phyloP scores from a whole-genome alignment of 768 basidiomycete species.

The Suillus clintonianus region DNA sequence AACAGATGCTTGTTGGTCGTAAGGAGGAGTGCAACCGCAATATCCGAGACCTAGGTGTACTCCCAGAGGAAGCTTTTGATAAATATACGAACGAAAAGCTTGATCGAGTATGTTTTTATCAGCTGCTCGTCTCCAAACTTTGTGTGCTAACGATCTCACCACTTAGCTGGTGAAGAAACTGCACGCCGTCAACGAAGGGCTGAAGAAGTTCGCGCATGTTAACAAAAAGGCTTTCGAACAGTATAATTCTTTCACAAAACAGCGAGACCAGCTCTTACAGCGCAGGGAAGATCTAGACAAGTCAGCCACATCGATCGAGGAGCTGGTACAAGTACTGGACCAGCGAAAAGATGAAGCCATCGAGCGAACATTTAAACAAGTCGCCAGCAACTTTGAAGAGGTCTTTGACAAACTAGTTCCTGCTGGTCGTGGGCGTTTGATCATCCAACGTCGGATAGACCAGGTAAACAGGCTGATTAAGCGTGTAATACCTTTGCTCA shows the following conservation, averaged over 20 bases:
- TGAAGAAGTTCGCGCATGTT: constrained; percentile 97
- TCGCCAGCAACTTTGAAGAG: constrained; percentile 94
- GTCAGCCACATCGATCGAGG: constrained; percentile 86
- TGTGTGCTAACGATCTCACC: not conserved
- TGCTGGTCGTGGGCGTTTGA: constrained; percentile 85
- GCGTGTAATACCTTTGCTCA: constrained; percentile 4
- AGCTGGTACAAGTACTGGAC: constrained; percentile 91
- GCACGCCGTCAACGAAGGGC: constrained; percentile 87
- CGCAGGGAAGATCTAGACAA: constrained; percentile 91
- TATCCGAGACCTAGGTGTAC: constrained; percentile 92
- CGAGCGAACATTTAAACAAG: constrained; percentile 97
- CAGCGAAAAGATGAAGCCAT: constrained; percentile 99
- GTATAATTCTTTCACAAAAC: constrained; percentile 97
- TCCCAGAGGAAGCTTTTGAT: constrained; percentile 96
- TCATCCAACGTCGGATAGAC: constrained; percentile 91
- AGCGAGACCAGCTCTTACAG: constrained; percentile 85
- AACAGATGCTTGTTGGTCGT: constrained; percentile 77
- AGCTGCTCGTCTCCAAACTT: not conserved
- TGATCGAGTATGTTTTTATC: constrained; percentile 67
- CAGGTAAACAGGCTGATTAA: constrained; percentile 46
- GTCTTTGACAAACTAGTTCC: constrained; percentile 97
- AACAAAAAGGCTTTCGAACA: constrained; percentile 99
- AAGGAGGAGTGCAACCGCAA: constrained; percentile 95
- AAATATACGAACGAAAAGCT: constrained; percentile 88
- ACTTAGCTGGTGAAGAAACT: constrained; percentile 87